Base-by-base conservation (phyloP, 1,284 basidiomycete genomes). In the Naganishia sp. region DNA sequence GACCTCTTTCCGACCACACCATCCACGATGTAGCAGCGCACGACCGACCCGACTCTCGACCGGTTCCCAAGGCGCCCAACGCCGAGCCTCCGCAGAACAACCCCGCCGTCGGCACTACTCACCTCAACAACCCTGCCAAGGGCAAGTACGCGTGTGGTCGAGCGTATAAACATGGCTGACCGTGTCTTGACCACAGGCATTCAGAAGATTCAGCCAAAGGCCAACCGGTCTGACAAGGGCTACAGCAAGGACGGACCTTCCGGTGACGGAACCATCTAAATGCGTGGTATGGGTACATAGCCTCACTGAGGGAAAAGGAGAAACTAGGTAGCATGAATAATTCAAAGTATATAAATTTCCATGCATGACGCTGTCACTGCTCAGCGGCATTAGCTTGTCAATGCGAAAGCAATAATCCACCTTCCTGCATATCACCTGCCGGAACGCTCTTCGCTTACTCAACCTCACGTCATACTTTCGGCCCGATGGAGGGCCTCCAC, bases 71-170 rank as follows among this genome's bases (percentile, higher is more conserved):
- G 21, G 35, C 65, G 15, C 70, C 71, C 32, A 71, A 66, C 23
- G 47, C 45, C 15, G 61, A 65, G 18, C 73, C 71, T 21, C 70
- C 72, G 23, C 17, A 50, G 57, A 52, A 57, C 18, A 67, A 70
- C 58, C 68, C 64, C 18, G 60, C 58, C 1, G 51, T 67, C 46
- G 45, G 52, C 7, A 64, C 47, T 23, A 72, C 67, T 39, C 70
- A 56, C 17, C 55, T 68, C 18, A 70, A 65, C 54, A 70, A 65
- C n/a, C 64, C 70, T n/a, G 39, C 69, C 25, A 74, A 74, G 62
- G 70, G 71, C 72, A 65, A 64, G 71, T 67, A 32, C 18, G 23
- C 50, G 32, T 39, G 31, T 18, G 41, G 18, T 28, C 28, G 28
- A 28, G 28, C 28, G 28, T 28, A 28, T 28, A 28, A 28, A 28